Evolutionary conservation across 2,329 filamentous ascomycete species (phyloP).

Genomic region (Atkinsonella hypoxylon): DNA sequence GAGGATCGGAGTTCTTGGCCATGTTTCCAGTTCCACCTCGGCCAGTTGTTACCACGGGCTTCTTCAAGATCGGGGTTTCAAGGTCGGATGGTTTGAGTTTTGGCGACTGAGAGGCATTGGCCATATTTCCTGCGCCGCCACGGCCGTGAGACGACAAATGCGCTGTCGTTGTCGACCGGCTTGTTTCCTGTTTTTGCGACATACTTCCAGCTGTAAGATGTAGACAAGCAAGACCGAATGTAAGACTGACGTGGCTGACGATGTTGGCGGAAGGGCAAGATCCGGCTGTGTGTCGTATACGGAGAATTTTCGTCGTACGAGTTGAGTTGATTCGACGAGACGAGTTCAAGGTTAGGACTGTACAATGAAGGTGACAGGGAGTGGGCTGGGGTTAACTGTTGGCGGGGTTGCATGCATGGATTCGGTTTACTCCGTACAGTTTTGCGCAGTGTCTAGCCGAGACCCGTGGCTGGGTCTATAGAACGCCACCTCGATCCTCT

Average conservation of each 20-base stretch:
- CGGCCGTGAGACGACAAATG: slow-evolving; percentile 55
- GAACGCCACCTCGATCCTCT: too few species aligned
- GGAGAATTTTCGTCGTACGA: too few species aligned
- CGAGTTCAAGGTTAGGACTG: background rate
- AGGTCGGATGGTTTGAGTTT: slow-evolving; percentile 51
- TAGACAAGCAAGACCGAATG: too few species aligned
- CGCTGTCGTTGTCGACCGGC: slow-evolving; percentile 13
- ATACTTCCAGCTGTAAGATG: background rate
- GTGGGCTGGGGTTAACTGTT: background rate
- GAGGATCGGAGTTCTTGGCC: slow-evolving; percentile 58
- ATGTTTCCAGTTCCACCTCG: slow-evolving; percentile 85
- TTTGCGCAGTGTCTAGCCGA: background rate
- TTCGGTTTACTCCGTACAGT: background rate
- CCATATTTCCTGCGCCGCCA: slow-evolving; percentile 68
- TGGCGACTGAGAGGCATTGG: slow-evolving; percentile 38
- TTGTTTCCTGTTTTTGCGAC: slow-evolving; percentile 1
- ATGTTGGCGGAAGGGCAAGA: too few species aligned
- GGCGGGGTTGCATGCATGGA: background rate
- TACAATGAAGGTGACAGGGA: background rate
- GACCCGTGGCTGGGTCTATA: background rate
- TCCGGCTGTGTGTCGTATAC: too few species aligned
- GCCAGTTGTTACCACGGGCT: slow-evolving; percentile 75
- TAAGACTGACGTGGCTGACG: too few species aligned
- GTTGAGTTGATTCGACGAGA: too few species aligned
- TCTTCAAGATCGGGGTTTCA: slow-evolving; percentile 73